Conservation (phyloP, 2,329 filamentous ascomycete genomes). For the Cercospora citrullina region DNA sequence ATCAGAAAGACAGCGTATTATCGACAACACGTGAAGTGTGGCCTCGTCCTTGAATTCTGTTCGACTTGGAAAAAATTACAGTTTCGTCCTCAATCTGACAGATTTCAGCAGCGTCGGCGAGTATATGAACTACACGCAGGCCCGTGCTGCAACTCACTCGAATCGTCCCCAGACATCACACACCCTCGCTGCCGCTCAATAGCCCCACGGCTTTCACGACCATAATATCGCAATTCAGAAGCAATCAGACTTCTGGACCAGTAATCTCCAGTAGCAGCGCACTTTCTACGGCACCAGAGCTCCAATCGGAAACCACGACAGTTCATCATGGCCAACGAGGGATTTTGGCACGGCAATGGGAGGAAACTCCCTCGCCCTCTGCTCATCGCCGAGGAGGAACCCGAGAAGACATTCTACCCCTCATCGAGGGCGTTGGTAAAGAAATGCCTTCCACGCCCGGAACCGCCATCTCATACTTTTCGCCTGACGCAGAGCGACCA, state of each 20-base stretch:
- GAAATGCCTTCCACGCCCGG: not conserved
- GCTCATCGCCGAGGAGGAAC: not conserved
- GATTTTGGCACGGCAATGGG: not conserved
- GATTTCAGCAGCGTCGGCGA: not conserved
- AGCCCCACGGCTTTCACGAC: not conserved
- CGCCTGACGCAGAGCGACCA: not conserved
- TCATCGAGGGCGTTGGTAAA: not conserved
- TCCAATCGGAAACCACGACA: not conserved
- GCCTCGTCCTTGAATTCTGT: not conserved
- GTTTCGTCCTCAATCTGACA: not conserved
- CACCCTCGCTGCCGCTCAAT: not conserved
- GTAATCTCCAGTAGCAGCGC: not conserved
- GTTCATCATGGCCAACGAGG: not conserved
- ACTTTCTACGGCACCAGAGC: not conserved
- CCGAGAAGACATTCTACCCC: not conserved
- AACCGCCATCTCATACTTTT: not conserved
- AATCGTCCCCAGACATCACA: not conserved
- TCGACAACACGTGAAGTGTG: not conserved
- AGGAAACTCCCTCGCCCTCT: constrained; percentile 1
- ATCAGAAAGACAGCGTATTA: not conserved
- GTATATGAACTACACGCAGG: not conserved
- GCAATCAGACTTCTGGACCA: not conserved
- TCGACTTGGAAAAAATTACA: not conserved
- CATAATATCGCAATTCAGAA: not conserved
- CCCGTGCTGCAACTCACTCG: not conserved